A percentile compares a stretch with the other conserved stretches of the same genome.
Evolutionary conservation across 345 rosid species (phyloP).

Genomic region (Raphanus raphanistrum): DNA sequence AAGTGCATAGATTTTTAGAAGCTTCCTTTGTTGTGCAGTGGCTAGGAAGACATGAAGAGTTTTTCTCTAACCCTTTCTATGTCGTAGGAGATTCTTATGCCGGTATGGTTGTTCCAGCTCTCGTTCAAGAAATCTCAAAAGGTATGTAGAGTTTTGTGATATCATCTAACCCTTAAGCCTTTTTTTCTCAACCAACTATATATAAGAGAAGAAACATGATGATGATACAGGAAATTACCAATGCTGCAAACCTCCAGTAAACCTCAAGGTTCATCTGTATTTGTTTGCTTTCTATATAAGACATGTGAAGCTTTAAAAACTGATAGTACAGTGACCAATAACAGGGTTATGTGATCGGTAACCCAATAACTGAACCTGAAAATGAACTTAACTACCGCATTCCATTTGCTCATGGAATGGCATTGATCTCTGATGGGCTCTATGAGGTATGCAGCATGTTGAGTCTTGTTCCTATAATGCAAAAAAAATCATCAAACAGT

Average conservation of each 20-base stretch:
- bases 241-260: conserved; percentile 41
- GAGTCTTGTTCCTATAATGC: neutral
- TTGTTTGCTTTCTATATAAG: neutral
- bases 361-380: conserved; percentile 37
- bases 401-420: conserved; percentile 35
- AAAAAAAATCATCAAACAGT: neutral
- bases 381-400: conserved; percentile 40
- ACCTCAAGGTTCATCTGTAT: conserved; percentile 49
- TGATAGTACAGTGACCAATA: neutral
- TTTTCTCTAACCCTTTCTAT: conserved; percentile 51
- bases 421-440: conserved; percentile 68
- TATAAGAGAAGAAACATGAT: conserved; percentile 1
- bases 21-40: neutral
- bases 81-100: conserved; percentile 44
- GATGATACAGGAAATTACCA: conserved; percentile 50
- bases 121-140: neutral
- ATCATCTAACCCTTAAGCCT: neutral
- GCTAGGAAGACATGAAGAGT: conserved; percentile 48
- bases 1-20: neutral
- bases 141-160: neutral
- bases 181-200: neutral
- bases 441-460: conserved; percentile 43
- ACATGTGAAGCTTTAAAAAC: neutral
- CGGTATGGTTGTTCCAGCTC: neutral
- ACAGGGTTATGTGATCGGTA: conserved; percentile 68